Base-by-base conservation (phyloP, 2,329 filamentous ascomycete genomes). In the Colletotrichum destructivum region DNA sequence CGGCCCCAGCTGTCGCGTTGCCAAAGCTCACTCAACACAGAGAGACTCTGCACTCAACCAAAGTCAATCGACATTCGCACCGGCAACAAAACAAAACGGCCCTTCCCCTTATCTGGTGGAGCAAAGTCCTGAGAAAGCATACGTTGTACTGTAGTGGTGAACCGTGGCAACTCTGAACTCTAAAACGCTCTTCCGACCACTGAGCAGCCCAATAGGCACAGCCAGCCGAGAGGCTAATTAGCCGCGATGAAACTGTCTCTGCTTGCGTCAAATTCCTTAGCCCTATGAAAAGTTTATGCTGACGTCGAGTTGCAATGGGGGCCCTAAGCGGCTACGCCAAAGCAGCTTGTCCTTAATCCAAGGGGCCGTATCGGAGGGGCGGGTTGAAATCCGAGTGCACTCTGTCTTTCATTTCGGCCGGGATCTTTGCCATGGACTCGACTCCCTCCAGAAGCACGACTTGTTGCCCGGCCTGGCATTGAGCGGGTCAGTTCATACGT, bases 381-480 rank as follows among this genome's bases (percentile, higher is more conserved):
- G 38, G 49, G 2, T 42, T 26, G n/a, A 71, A 71, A 13, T 68
- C 68, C 2, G 64, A 71, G 42, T 71, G 68, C n/a, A 71, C 68
- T 51, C 68, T 56, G 7, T 68, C 52, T n/a, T 62, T 62, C 68
- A 68, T 62, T 40, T 67, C 64, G 16, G n/a, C 40, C 15, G 68
- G 68, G 15, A 71, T 71, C 44, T 62, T 62, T 13, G 38, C 49
- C 64, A 71, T 71, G 12, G 63, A 51, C 35, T 68, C 64, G 3
- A 71, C 57, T 15, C 68, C 68, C 9, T 71, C 68, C 9, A 71
- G 23, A 13, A 68, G 64, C 9, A 71, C 63, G 3, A 71, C 63
- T 13, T 68, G 64, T 26, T 71, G 64, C 16, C 68, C 64, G 2
- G 64, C 68, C 68, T 71, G 23, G 3, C 11, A 31, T 31, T 31